Evolutionary conservation across 768 basidiomycete species (phyloP).

Genomic region (Boletus rubropictus): DNA sequence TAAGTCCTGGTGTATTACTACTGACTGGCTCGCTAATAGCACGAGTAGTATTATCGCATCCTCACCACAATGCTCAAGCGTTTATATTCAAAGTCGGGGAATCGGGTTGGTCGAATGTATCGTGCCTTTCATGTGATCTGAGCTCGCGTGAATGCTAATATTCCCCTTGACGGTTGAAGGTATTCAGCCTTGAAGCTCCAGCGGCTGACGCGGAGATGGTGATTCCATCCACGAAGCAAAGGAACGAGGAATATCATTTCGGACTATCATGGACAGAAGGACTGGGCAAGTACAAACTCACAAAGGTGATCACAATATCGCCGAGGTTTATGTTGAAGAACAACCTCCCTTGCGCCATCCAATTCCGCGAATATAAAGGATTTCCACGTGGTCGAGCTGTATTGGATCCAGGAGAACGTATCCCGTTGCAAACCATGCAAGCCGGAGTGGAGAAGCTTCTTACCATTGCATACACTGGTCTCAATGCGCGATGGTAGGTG

Average conservation of each 20-base stretch:
- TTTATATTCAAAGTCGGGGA: slow-evolving; percentile 76
- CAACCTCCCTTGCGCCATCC: slow-evolving; percentile 58
- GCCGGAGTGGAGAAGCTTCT: slow-evolving; percentile 66
- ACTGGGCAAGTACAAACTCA: slow-evolving; percentile 93
- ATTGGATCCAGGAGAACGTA: slow-evolving; percentile 63
- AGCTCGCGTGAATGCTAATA: slow-evolving; percentile 4
- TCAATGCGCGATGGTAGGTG: slow-evolving; percentile 74
- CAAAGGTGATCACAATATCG: slow-evolving; percentile 85
- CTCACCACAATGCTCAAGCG: slow-evolving; percentile 73
- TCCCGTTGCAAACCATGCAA: slow-evolving; percentile 62
- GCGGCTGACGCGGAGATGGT: slow-evolving; percentile 83
- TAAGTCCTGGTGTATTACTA: slow-evolving; percentile 37
- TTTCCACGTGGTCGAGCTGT: slow-evolving; percentile 54
- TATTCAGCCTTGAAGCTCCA: slow-evolving; percentile 87
- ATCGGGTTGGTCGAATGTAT: slow-evolving; percentile 86
- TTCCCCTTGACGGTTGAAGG: slow-evolving; percentile 35
- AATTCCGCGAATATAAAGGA: slow-evolving; percentile 81
- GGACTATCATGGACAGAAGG: slow-evolving; percentile 93
- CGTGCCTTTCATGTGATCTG: slow-evolving; percentile 1
- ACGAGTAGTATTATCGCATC: slow-evolving; percentile 75
- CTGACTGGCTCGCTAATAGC: slow-evolving; percentile 4
- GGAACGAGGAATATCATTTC: slow-evolving; percentile 64
- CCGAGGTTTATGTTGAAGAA: slow-evolving; percentile 92
- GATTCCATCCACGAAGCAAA: slow-evolving; percentile 57
- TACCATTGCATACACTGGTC: slow-evolving; percentile 80